A percentile compares a stretch with the other conserved stretches of the same genome.
These are phyloP conservation scores for Yamagishiella unicocca DNA, from an alignment of 139 green algal genomes.

Conservation along the genomic window DNA sequence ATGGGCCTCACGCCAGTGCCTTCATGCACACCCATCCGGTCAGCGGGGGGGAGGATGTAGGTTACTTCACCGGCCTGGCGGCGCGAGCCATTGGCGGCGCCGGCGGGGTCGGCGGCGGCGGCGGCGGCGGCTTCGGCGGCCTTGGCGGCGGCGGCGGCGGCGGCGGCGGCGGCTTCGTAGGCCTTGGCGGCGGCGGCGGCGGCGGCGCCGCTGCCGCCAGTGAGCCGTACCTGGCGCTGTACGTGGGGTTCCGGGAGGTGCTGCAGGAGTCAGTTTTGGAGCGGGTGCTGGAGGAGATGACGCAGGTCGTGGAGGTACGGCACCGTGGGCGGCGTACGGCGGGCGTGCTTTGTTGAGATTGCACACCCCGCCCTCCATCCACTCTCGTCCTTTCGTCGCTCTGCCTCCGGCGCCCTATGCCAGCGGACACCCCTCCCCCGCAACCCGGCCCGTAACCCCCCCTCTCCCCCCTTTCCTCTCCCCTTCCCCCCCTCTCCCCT, in stretches of 20 bases:
- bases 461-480: background rate
- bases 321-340: too few relatives aligned
- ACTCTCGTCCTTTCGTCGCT: too few relatives aligned
- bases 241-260: constrained; percentile 34
- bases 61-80: background rate
- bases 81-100: background rate
- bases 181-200: too few relatives aligned
- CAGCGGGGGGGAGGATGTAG: background rate
- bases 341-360: too few relatives aligned
- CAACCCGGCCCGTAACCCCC: background rate
- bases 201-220: background rate
- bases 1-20: too few relatives aligned
- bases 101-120: background rate
- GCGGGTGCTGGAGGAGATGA: constrained; percentile 31
- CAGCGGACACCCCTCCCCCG: background rate
- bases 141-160: background rate
- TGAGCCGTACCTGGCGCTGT: constrained; percentile 20
- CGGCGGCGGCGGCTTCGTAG: background rate
- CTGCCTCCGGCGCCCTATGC: too few relatives aligned
- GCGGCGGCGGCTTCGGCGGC: background rate
- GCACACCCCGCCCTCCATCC: too few relatives aligned
- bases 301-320: constrained; percentile 34
- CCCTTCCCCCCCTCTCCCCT: background rate
- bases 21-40: background rate
- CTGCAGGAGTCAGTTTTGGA: constrained; percentile 22